Conservation (phyloP, 2,329 filamentous ascomycete genomes). For the Hypoxylon sp. region DNA sequence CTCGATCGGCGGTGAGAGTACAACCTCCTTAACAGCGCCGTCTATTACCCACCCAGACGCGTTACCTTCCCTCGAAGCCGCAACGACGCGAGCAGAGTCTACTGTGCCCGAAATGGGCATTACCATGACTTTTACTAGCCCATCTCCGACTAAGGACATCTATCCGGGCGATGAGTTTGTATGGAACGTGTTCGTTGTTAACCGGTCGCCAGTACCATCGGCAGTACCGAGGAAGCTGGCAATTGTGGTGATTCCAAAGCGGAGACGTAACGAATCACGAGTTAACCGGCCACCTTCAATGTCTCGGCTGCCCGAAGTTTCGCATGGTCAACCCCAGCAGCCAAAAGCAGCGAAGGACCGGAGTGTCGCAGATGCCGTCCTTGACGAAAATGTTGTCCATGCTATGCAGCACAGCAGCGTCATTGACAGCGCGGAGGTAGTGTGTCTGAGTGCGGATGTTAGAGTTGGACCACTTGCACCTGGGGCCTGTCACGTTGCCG, state of each 20-base stretch:
- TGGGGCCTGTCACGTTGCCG: conserved; percentile 79
- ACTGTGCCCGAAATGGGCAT: conserved; percentile 75
- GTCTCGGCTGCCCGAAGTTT: conserved; percentile 54
- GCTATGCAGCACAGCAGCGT: conserved; percentile 77
- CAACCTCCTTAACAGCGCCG: conserved; percentile 70
- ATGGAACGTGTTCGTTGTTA: conserved; percentile 83
- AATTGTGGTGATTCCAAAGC: conserved; percentile 76
- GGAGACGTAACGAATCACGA: conserved; percentile 70
- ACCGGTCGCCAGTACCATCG: conserved; percentile 67
- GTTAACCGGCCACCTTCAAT: conserved; percentile 69
- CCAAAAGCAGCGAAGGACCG: conserved; percentile 46
- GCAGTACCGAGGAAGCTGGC: conserved; percentile 75
- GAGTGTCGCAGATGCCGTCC: conserved; percentile 73
- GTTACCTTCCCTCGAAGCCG: conserved; percentile 71
- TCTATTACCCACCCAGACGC: conserved; percentile 72
- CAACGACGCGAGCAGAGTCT: conserved; percentile 62
- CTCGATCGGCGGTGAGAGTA: conserved; percentile 70
- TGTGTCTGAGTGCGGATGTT: conserved; percentile 82
- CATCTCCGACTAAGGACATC: conserved; percentile 63
- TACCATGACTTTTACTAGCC: conserved; percentile 80
- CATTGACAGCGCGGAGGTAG: conserved; percentile 75
- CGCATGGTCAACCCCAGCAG: conserved; percentile 37
- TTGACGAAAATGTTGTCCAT: conserved; percentile 80
- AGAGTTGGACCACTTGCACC: conserved; percentile 80
- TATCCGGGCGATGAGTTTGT: conserved; percentile 76